Evolutionary conservation across 805 yeast genomes (phyloP).

Genomic region (Wickerhamomyces mucosus): DNA sequence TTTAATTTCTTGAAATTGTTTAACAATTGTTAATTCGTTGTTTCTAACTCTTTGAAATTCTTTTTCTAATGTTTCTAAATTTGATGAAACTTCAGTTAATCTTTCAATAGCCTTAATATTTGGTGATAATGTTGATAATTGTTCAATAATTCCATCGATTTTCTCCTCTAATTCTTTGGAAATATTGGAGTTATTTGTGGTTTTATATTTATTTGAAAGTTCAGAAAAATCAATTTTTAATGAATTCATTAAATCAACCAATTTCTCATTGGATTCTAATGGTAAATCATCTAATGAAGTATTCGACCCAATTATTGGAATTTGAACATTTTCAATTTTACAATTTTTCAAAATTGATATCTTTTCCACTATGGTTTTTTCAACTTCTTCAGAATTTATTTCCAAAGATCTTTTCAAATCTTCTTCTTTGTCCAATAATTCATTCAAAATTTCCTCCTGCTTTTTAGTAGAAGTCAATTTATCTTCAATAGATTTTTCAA

Average conservation of each 20-base stretch:
- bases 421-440: constrained; percentile 21
- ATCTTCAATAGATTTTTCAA: constrained; percentile 23
- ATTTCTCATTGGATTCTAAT: constrained; percentile 30
- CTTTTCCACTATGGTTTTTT: constrained; percentile 45
- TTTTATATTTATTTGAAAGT: constrained; percentile 33
- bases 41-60: constrained; percentile 57
- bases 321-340: constrained; percentile 55
- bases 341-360: constrained; percentile 57
- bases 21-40: constrained; percentile 43
- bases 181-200: constrained; percentile 15
- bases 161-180: constrained; percentile 27
- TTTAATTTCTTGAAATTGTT: constrained; percentile 51
- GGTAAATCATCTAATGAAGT: constrained; percentile 34
- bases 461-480: constrained; percentile 25
- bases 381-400: constrained; percentile 41
- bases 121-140: constrained; percentile 46
- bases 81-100: constrained; percentile 54
- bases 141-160: constrained; percentile 27
- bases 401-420: constrained; percentile 25
- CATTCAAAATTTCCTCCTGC: constrained; percentile 42
- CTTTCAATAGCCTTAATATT: constrained; percentile 75
- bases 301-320: constrained; percentile 43
- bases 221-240: constrained; percentile 49
- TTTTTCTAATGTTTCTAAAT: constrained; percentile 48
- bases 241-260: constrained; percentile 33